Percentiles rank a stretch among this genome's conserved stretches.
Conservation (phyloP, 2,329 filamentous ascomycete genomes). For the Fusarium subtropicale region DNA sequence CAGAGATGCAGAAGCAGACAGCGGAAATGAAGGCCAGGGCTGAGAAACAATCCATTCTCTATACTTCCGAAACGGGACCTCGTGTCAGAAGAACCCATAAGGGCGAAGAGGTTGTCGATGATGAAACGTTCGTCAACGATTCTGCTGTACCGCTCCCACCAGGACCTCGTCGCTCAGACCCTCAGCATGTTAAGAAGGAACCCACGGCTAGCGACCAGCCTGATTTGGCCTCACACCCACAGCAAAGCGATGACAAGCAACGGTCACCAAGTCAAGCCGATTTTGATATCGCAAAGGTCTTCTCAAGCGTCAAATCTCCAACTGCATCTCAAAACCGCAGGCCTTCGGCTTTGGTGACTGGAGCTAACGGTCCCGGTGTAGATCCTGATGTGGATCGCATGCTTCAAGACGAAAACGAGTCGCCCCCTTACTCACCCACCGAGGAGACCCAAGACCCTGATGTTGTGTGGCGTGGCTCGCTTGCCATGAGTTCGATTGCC, state of each 20-base stretch:
- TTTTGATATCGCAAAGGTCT: constrained; percentile 89
- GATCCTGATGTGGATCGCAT: constrained; percentile 93
- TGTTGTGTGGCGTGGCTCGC: constrained; percentile 80
- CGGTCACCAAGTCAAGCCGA: constrained; percentile 67
- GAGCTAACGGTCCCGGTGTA: constrained; percentile 69
- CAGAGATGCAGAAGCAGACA: constrained; percentile 83
- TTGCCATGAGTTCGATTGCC: constrained; percentile 81
- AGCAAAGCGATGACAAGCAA: constrained; percentile 58
- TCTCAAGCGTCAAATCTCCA: constrained; percentile 84
- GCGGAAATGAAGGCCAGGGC: constrained; percentile 81
- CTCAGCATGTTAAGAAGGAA: constrained; percentile 53
- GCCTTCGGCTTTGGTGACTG: constrained; percentile 60
- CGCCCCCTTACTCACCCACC: constrained; percentile 84
- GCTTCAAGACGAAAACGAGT: constrained; percentile 82
- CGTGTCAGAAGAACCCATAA: constrained; percentile 92
- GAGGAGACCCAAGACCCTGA: constrained; percentile 76
- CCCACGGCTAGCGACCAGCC: constrained; percentile 44
- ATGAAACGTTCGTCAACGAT: constrained; percentile 66
- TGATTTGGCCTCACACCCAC: constrained; percentile 46
- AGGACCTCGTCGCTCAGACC: constrained; percentile 39
- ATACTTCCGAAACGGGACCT: constrained; percentile 76
- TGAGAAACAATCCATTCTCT: constrained; percentile 86
- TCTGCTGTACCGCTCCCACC: constrained; percentile 50
- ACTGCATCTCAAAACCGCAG: constrained; percentile 60
- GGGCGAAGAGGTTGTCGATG: constrained; percentile 89